These are phyloP conservation scores for Ogataea angusta DNA, from an alignment of 805 yeast species.

Conservation along the genomic window DNA sequence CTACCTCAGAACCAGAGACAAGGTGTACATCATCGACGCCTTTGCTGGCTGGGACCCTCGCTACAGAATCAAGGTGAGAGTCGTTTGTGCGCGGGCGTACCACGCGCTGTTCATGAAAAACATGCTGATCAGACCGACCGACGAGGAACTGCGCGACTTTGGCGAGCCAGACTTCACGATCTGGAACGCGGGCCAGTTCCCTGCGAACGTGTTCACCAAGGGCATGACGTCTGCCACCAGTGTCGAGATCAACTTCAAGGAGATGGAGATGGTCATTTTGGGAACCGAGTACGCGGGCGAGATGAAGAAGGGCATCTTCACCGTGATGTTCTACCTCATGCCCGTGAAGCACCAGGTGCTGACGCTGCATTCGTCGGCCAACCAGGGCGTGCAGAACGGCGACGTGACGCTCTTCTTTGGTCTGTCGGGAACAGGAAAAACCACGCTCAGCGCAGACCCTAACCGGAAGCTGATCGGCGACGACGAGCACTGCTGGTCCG, in stretches of 20 bases:
- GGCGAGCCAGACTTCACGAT: slow-evolving; percentile 98
- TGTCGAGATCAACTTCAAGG: slow-evolving; percentile 93
- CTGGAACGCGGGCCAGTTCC: slow-evolving; percentile 98
- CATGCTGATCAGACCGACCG: slow-evolving; percentile 94
- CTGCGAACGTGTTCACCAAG: slow-evolving; percentile 92
- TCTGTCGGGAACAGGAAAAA: slow-evolving; percentile 96
- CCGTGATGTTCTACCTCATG: slow-evolving; percentile 98
- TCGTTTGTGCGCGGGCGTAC: slow-evolving; percentile 97
- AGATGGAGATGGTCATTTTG: slow-evolving; percentile 96
- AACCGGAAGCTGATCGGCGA: slow-evolving; percentile 93
- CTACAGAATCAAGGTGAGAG: slow-evolving; percentile 92
- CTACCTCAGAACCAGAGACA: slow-evolving; percentile 92
- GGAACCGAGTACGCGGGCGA: slow-evolving; percentile 99
- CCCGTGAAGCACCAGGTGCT: slow-evolving; percentile 88
- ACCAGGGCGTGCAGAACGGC: slow-evolving; percentile 76
- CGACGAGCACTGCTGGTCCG: slow-evolving; percentile 99
- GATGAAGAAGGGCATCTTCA: slow-evolving; percentile 98
- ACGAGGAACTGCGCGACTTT: slow-evolving; percentile 79
- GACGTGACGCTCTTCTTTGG: slow-evolving; percentile 97
- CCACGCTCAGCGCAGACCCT: slow-evolving; percentile 95
- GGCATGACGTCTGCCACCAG: slow-evolving; percentile 97
- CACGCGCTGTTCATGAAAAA: slow-evolving; percentile 98
- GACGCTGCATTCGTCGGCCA: slow-evolving; percentile 92
- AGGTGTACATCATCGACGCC: slow-evolving; percentile 92
- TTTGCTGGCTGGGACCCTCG: slow-evolving; percentile 99